These are phyloP conservation scores for Oenanthe sinensis DNA, from an alignment of 129 eudicot genomes.

Conservation along the genomic window DNA sequence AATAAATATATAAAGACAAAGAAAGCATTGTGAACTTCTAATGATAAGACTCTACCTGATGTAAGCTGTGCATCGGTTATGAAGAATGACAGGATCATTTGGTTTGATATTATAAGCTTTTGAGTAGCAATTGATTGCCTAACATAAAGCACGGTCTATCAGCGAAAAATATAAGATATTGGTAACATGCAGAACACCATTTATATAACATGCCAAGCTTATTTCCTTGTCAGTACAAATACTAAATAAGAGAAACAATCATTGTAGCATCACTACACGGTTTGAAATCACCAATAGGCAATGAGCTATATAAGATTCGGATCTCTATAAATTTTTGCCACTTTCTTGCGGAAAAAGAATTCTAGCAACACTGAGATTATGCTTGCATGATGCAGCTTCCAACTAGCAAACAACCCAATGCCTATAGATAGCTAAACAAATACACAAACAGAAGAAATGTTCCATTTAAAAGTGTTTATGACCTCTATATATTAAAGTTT, in stretches of 20 bases:
- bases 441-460: not conserved
- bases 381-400: not conserved
- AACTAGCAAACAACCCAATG: not conserved
- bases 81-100: constrained; percentile 55
- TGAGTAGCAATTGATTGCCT: constrained; percentile 4
- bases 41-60: constrained; percentile 31
- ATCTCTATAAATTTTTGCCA: not conserved
- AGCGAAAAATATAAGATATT: not conserved
- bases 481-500: not conserved
- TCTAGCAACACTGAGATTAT: not conserved
- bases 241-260: not conserved
- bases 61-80: constrained; percentile 62
- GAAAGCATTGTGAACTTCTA: not conserved
- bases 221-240: not conserved
- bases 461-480: not conserved
- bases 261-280: not conserved
- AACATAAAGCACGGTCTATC: not conserved
- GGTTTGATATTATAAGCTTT: constrained; percentile 40
- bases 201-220: not conserved
- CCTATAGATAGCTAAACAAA: not conserved
- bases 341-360: not conserved
- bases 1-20: not conserved
- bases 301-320: not conserved
- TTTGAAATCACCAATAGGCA: not conserved
- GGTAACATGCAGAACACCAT: not conserved